Percentiles rank a stretch among this genome's conserved stretches.
Conservation (phyloP, 2,329 filamentous ascomycete species). For the Aspergillus pseudonomiae region DNA sequence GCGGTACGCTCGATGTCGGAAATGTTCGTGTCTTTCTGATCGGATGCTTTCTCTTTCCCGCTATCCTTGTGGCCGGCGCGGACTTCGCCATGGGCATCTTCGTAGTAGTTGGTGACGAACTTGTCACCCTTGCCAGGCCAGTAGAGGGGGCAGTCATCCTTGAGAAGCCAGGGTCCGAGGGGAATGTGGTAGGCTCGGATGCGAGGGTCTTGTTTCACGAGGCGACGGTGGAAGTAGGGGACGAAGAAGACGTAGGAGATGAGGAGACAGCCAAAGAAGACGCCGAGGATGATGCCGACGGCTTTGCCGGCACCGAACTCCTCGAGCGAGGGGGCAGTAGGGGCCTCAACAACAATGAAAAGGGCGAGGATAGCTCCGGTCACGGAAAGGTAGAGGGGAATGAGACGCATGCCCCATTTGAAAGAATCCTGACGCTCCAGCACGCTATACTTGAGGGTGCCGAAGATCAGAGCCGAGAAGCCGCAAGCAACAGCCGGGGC, state of each 20-base stretch:
- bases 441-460: conserved; percentile 53
- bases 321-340: conserved; percentile 26
- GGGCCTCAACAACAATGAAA: conserved; percentile 57
- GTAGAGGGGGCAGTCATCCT: conserved; percentile 44
- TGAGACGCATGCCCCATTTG: conserved; percentile 53
- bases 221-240: conserved; percentile 33
- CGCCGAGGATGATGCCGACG: conserved; percentile 30
- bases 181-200: conserved; percentile 30
- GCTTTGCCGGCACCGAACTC: conserved; percentile 30
- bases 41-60: conserved; percentile 6
- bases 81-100: conserved; percentile 32
- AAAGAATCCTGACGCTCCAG: conserved; percentile 54
- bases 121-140: conserved; percentile 42
- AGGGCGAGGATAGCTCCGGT: conserved; percentile 57
- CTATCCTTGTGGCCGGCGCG: conserved; percentile 20
- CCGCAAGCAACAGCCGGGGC: conserved; percentile 52
- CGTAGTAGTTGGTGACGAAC: conserved; percentile 46
- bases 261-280: conserved; percentile 29
- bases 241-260: conserved; percentile 30
- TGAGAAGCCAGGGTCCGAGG: conserved; percentile 47
- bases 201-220: conserved; percentile 26
- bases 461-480: conserved; percentile 55
- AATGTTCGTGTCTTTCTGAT: conserved; percentile 12
- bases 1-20: conserved; percentile 17
- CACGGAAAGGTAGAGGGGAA: conserved; percentile 53